Percentiles rank a stretch among this genome's conserved stretches.
Evolutionary conservation across 257 asterid genomes (phyloP).

Genomic region (Marsdenia floribunda): DNA sequence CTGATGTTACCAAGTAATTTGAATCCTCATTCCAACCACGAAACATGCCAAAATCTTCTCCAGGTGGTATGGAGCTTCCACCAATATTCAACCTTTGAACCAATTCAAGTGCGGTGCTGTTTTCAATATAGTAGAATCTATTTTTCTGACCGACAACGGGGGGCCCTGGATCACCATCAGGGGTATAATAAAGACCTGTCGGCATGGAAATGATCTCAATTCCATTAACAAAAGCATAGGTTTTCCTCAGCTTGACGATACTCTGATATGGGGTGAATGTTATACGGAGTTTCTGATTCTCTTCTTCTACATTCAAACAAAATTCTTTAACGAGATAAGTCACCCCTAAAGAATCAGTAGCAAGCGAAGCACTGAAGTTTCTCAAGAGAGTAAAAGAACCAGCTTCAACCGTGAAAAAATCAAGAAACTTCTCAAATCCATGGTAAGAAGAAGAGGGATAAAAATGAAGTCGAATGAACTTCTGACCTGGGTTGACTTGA

Average conservation of each 20-base stretch:
- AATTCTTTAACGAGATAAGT: slow-evolving; percentile 38
- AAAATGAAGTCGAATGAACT: slow-evolving; percentile 26
- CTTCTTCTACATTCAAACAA: slow-evolving; percentile 29
- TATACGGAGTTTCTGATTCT: slow-evolving; percentile 17
- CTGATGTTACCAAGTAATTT: slow-evolving; percentile 29
- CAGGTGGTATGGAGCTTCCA: slow-evolving; percentile 9
- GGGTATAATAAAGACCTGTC: slow-evolving; percentile 36
- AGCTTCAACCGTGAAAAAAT: slow-evolving; percentile 20
- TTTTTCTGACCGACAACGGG: slow-evolving; percentile 3
- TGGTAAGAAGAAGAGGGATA: slow-evolving; percentile 14
- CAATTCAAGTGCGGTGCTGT: slow-evolving; percentile 17
- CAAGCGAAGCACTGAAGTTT: slow-evolving; percentile 17
- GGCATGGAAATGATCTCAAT: slow-evolving; percentile 42
- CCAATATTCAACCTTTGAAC: slow-evolving; percentile 16
- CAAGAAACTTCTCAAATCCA: slow-evolving; percentile 11
- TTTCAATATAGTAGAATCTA: not conserved
- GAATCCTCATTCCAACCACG: slow-evolving; percentile 29
- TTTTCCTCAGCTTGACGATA: not conserved
- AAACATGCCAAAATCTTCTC: slow-evolving; percentile 19
- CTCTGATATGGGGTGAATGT: slow-evolving; percentile 30
- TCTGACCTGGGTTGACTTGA: slow-evolving; percentile 18
- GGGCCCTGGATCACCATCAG: slow-evolving; percentile 33
- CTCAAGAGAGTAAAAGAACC: slow-evolving; percentile 17
- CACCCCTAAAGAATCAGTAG: slow-evolving; percentile 14
- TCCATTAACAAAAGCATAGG: slow-evolving; percentile 30